Percentiles rank a stretch among this genome's conserved stretches.
phyloP scores from a whole-genome alignment of 2,329 filamentous ascomycete genomes.

The Helotiales sp. region DNA sequence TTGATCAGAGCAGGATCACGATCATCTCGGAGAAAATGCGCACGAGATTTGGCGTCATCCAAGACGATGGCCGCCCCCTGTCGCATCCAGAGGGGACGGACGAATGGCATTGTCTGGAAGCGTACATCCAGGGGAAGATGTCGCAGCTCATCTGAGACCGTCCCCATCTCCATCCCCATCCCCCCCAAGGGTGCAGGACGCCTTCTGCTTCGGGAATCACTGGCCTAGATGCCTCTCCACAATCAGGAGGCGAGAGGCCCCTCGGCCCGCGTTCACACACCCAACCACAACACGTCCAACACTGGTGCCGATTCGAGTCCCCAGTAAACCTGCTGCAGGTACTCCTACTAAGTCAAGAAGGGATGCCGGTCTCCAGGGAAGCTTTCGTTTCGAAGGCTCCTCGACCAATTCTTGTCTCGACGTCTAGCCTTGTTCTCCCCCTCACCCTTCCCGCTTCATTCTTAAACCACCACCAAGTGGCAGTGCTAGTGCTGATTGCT shows the following conservation, averaged over 20 bases:
- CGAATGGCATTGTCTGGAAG: constrained; percentile 6
- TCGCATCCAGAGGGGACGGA: background rate
- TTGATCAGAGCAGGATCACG: background rate
- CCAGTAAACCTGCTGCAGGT: too few relatives aligned
- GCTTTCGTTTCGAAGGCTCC: background rate
- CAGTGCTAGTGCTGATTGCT: constrained; percentile 1
- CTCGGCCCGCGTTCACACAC: too few relatives aligned
- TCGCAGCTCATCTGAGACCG: constrained; percentile 4
- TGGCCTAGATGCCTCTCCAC: background rate
- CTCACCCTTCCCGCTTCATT: background rate
- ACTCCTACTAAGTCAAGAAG: constrained; percentile 4
- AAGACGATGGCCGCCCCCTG: background rate
- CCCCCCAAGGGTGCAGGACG: constrained; percentile 2
- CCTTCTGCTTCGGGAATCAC: constrained; percentile 6
- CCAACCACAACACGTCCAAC: background rate
- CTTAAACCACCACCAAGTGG: background rate
- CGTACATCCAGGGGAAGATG: constrained; percentile 5
- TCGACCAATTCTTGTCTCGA: background rate
- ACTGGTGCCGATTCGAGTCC: too few relatives aligned
- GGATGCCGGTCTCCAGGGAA: background rate
- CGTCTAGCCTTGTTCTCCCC: background rate
- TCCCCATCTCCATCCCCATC: too few relatives aligned
- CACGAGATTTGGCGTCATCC: background rate
- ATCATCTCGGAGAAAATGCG: constrained; percentile 2
- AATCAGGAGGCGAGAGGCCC: background rate